Evolutionary conservation across 164 flowering plant species (phyloP), one percentile per base, ranked within the genome.

Genomic region (Vitis cinerea): DNA sequence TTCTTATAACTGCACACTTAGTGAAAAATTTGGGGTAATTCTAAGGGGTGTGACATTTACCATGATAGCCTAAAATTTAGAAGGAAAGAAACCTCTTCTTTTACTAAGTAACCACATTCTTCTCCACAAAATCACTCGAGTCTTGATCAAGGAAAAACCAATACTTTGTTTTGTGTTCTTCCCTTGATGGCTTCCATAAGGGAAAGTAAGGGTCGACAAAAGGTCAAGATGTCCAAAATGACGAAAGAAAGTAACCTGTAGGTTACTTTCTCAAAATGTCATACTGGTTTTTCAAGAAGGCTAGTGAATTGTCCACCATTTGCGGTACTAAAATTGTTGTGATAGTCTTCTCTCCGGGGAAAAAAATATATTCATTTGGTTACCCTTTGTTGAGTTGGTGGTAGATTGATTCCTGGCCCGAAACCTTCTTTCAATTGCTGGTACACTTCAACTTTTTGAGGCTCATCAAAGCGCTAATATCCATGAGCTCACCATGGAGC

Each of bases 241-340:
- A 49, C 72, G 16, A 77, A 74, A 11, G 75, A 81, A 37, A 83
- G 73, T 23, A 66, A 82, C 17, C 72, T 84, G 0, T 92, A 88
- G 67, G 97, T 87, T 4, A 86, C 96, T 10, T 92, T 90, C 77
- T 92, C 95, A 0, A 92, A 92, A 57, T 83, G 95, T 3, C 82
- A 88, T 4, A 65, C 83, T 0, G 95, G 0, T 80, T 92, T 1
- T 88, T 92, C 81, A 92, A 90, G 79, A 90, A 90, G 65, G 93
- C 95, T 0, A 83, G 90, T 68, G 97, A 92, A 65, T 88, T 90
- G 8, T 85, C 83, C 82, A 86, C 86, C 1, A 86, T 92, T 14
- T 88, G 93, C 59, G 91, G 92, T 0, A 87, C 78, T 8, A 85
- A 90, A 11, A 74, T 82, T 15, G 87, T 79, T 2, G 78, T 87